Evolutionary conservation across 805 yeast genomes (phyloP).

Genomic region (Starmerella vaccinii): DNA sequence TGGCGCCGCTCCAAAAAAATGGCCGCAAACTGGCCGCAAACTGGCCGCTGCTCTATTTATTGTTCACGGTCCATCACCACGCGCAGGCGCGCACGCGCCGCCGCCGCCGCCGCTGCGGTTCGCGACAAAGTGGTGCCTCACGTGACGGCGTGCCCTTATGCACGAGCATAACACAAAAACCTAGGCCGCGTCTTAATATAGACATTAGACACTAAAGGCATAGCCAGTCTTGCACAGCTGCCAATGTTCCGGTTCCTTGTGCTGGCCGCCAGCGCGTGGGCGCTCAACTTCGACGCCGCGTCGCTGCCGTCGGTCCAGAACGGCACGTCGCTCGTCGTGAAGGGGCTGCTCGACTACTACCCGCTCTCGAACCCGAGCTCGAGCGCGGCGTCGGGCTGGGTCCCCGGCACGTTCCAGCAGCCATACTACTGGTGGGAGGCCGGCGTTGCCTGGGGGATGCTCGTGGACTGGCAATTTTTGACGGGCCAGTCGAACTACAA

Average conservation of each 20-base stretch:
- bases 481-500: slow-evolving; percentile 61
- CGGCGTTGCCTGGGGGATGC: slow-evolving; percentile 52
- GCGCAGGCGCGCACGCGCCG: too few species aligned
- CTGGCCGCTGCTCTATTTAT: too few species aligned
- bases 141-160: not conserved
- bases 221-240: not conserved
- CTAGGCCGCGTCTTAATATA: not conserved
- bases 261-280: slow-evolving; percentile 1
- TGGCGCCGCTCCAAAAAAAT: too few species aligned
- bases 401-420: slow-evolving; percentile 57
- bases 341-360: slow-evolving; percentile 76
- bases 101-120: too few species aligned
- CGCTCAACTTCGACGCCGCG: slow-evolving; percentile 6
- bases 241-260: not conserved
- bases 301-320: slow-evolving; percentile 25
- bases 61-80: too few species aligned
- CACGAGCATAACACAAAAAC: too few species aligned
- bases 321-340: slow-evolving; percentile 51
- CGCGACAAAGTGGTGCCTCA: too few species aligned
- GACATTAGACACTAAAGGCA: too few species aligned
- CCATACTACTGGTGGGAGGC: slow-evolving; percentile 94
- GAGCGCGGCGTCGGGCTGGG: slow-evolving; percentile 53
- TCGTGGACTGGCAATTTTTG: slow-evolving; percentile 72
- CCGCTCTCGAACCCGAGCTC: slow-evolving; percentile 27
- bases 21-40: too few species aligned